Evolutionary conservation across 192 early-diverging fungal species (phyloP).

Genomic region (Entrophospora sp.): DNA sequence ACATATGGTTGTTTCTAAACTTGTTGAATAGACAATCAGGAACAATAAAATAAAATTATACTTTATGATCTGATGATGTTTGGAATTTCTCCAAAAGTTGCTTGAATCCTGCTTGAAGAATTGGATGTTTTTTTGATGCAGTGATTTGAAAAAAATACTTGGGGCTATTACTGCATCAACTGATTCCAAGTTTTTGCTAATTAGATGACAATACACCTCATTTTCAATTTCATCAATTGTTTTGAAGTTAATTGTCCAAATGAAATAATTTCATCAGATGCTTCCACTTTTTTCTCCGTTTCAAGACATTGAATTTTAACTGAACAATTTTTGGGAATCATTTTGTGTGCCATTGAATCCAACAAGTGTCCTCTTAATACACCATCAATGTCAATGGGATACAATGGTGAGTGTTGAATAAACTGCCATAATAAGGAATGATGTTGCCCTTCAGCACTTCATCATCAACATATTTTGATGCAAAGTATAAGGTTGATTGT

Average conservation of each 20-base stretch:
- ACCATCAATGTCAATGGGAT: too few species aligned
- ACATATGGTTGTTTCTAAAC: too few species aligned
- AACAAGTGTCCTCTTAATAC: not conserved
- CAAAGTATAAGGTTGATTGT: not conserved
- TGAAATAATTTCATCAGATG: too few species aligned
- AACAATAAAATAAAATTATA: too few species aligned
- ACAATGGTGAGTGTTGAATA: too few species aligned
- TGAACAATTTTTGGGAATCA: not conserved
- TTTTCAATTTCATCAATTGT: not conserved
- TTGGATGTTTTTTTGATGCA: not conserved
- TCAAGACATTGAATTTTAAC: conserved; percentile 7
- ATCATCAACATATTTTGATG: not conserved
- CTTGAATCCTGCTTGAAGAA: too few species aligned
- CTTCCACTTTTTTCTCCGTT: too few species aligned
- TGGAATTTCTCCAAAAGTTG: too few species aligned
- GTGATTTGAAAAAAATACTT: not conserved
- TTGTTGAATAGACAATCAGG: too few species aligned
- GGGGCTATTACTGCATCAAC: conserved; percentile 11
- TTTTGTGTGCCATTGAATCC: not conserved
- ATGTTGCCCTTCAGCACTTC: not conserved
- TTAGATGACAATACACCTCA: not conserved
- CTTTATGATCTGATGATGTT: too few species aligned
- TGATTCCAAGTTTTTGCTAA: not conserved
- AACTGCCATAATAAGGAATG: not conserved
- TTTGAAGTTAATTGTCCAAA: too few species aligned